Percentiles rank a stretch among this genome's conserved stretches.
Conservation (phyloP, 352 stramenopile genomes). For the Ophiocytium majus region DNA sequence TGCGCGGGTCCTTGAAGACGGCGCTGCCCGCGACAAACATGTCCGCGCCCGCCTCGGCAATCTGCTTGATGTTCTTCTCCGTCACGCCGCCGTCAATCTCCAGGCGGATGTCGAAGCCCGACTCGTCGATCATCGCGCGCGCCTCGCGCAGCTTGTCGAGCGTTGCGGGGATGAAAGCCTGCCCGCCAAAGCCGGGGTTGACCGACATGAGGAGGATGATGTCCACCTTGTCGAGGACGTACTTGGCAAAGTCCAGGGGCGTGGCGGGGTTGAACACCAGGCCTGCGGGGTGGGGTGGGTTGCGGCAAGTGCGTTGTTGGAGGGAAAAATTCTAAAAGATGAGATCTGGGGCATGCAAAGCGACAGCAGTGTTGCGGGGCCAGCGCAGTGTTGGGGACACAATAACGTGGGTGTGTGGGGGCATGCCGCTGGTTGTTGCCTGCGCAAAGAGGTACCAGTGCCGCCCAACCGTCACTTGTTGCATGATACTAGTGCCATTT, state of each 20-base stretch:
- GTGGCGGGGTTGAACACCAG: conserved; percentile 80
- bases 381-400: no score
- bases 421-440: no score
- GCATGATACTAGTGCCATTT: no score
- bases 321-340: no score
- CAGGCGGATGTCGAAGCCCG: conserved; percentile 72
- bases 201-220: conserved; percentile 82
- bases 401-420: no score
- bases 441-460: no score
- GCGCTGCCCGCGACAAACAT: conserved; percentile 79
- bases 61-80: conserved; percentile 65
- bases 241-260: conserved; percentile 67
- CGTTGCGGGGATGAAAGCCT: conserved; percentile 73
- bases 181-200: conserved; percentile 78
- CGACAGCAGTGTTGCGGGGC: no score
- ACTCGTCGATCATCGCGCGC: conserved; percentile 76
- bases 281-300: conserved; percentile 59
- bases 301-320: no score
- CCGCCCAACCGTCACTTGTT: no score
- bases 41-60: conserved; percentile 70
- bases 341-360: no score
- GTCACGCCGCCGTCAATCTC: conserved; percentile 64
- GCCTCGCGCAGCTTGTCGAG: conserved; percentile 73
- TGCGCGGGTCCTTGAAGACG: conserved; percentile 74
- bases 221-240: conserved; percentile 77